These are phyloP conservation scores for Backusella luteola DNA, from an alignment of 192 early-diverging fungal species.

Conservation along the genomic window DNA sequence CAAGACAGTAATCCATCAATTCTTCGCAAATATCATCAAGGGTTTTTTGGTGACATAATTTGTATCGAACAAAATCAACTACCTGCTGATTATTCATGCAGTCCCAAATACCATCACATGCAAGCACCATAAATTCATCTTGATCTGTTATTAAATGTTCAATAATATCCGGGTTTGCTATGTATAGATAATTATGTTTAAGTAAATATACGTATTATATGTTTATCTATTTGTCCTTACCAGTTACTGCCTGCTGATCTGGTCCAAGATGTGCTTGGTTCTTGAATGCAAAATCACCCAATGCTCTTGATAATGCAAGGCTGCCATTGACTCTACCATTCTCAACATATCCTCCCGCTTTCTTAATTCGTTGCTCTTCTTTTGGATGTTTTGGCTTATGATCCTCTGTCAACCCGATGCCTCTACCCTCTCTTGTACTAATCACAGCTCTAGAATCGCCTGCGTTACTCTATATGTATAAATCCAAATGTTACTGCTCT, in stretches of 20 bases:
- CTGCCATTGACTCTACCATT: conserved; percentile 98
- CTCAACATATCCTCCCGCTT: conserved; percentile 96
- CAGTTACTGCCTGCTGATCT: conserved; percentile 94
- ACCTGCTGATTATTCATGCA: conserved; percentile 88
- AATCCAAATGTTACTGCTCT: not conserved
- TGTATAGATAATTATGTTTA: not conserved
- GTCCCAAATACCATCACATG: conserved; percentile 99
- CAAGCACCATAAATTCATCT: conserved; percentile 93
- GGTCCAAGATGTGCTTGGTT: conserved; percentile 67
- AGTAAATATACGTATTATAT: not conserved
- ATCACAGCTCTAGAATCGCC: conserved; percentile 96
- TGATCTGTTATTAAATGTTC: conserved; percentile 59
- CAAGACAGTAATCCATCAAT: conserved; percentile 90
- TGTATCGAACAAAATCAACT: conserved; percentile 79
- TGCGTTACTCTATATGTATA: conserved; percentile 59
- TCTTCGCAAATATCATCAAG: conserved; percentile 77
- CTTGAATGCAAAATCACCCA: conserved; percentile 99
- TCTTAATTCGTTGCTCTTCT: conserved; percentile 82
- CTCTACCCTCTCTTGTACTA: conserved; percentile 64
- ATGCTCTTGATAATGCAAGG: conserved; percentile 92
- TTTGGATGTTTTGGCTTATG: conserved; percentile 91
- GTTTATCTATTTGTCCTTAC: conserved; percentile 21
- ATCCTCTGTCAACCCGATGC: conserved; percentile 79
- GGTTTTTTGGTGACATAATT: conserved; percentile 58
- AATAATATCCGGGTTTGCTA: conserved; percentile 81